Evolutionary conservation across 306 rosid species (phyloP), one percentile per base, ranked within the genome.

Genomic region (Prunus mongolica): DNA sequence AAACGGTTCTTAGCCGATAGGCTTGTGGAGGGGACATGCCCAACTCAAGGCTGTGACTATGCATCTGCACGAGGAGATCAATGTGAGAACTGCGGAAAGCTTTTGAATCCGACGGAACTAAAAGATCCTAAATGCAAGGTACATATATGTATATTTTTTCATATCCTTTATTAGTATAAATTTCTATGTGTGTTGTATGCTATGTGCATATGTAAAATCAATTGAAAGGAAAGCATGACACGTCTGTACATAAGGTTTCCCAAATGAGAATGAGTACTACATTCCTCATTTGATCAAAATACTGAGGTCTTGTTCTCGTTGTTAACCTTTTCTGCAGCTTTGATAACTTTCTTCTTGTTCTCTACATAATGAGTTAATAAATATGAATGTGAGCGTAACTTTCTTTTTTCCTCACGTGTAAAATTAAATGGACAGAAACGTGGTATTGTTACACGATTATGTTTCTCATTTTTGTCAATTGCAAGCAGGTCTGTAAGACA

Each of bases 31-130:
- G 98, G 98, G 65, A 77, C 67, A 67, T 95, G 98, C 76, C 97
- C 98, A 1, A 88, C 91, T 41, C 86, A 62, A 2, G 93, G 91
- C 16, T 95, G 98, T 44, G 95, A 83, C 66, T 90, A 95, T 80
- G 93, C 87, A 84, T 95, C 97, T 41, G 98, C 98, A 27, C 86
- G 97, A 63, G 97, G 98, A 38, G 98, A 95, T 74, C 98, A 95
- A 64, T 95, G 98, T 79, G 98, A 95, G 71, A 90, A 95, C 79
- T 95, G 98, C 62, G 96, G 98, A 60, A 88, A 95, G 79, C 97
- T 95, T 78, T 84, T 90, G 61, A 92, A 95, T 80, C 93, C 98
- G 27, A 90, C 97, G 1, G 98, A 95, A 38, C 78, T 95, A 82
- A 88, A 84, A 75, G 74, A 79, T 81, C 98, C 98, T 8, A 89